Conservation (phyloP, 2,329 filamentous ascomycete genomes). For the Trichoderma brevicompactum region DNA sequence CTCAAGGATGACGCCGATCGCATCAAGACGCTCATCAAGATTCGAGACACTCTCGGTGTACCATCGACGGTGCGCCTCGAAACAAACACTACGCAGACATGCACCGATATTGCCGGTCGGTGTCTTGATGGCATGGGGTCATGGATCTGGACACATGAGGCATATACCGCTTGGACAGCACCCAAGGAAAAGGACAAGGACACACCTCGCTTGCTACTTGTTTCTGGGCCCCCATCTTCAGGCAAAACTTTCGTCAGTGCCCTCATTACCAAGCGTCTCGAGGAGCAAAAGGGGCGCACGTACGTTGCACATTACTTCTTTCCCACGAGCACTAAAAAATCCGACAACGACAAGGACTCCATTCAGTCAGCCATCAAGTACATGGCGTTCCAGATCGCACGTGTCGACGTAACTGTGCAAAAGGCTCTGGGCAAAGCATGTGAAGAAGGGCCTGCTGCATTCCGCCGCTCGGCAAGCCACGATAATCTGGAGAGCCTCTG, state of each 20-base stretch:
- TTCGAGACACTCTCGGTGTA: conserved; percentile 2
- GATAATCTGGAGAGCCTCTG: neutral
- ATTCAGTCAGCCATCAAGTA: conserved; percentile 2
- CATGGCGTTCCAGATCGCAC: conserved; percentile 12
- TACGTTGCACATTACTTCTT: conserved; percentile 8
- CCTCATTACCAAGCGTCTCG: conserved; percentile 9
- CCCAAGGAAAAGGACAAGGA: neutral
- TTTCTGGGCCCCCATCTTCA: neutral
- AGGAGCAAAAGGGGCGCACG: conserved; percentile 15
- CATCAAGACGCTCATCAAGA: conserved; percentile 8
- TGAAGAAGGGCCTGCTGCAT: neutral
- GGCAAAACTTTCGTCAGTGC: neutral
- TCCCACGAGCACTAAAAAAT: neutral
- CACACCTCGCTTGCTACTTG: neutral
- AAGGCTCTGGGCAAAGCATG: neutral
- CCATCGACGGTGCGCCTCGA: conserved; percentile 10
- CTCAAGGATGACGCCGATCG: neutral
- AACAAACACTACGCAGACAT: conserved; percentile 10
- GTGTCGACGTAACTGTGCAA: neutral
- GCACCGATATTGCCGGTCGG: neutral
- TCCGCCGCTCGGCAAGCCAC: neutral
- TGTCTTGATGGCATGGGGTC: neutral
- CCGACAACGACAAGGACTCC: neutral
- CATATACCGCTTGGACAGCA: conserved; percentile 1
- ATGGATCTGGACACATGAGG: conserved; percentile 8